These are phyloP conservation scores for Juglanconis sp. DNA, from an alignment of 2,329 filamentous ascomycete species.

Conservation along the genomic window DNA sequence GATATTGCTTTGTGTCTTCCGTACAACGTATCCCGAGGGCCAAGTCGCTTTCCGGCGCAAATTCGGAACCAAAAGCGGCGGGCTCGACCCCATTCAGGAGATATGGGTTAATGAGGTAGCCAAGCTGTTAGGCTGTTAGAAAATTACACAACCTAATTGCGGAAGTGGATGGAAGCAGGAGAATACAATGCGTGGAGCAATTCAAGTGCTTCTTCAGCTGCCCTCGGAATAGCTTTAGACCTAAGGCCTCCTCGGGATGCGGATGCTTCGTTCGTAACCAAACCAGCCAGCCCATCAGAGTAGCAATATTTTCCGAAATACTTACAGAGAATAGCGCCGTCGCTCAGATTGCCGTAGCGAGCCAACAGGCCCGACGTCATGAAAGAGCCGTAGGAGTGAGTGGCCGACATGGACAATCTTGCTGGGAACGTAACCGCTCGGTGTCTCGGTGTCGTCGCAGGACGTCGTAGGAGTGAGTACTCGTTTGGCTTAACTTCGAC, in stretches of 20 bases:
- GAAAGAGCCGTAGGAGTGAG: constrained; percentile 22
- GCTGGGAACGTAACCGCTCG: constrained; percentile 24
- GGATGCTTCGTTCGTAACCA: no score
- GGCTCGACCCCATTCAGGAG: constrained; percentile 19
- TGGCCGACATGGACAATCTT: constrained; percentile 29
- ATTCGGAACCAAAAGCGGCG: constrained; percentile 22
- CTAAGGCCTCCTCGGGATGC: no score
- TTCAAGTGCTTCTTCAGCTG: no score
- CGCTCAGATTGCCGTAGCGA: constrained; percentile 29
- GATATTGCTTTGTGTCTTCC: constrained; percentile 23
- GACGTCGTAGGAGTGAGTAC: constrained; percentile 36
- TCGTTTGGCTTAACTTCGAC: constrained; percentile 25
- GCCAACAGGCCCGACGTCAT: constrained; percentile 4
- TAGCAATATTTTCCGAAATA: no score
- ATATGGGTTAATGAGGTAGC: constrained; percentile 22
- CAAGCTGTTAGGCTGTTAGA: constrained; percentile 23
- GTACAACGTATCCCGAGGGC: constrained; percentile 24
- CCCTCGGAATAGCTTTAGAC: no score
- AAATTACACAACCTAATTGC: no score
- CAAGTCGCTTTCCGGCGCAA: constrained; percentile 21
- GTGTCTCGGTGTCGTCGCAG: constrained; percentile 26
- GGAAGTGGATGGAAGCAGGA: no score
- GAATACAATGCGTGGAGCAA: no score
- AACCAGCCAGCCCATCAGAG: no score
- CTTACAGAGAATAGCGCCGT: constrained; percentile 31